Percentiles rank a stretch among this genome's conserved stretches.
Conservation (phyloP, 1,284 basidiomycete genomes). For the Moesziomyces sp. region DNA sequence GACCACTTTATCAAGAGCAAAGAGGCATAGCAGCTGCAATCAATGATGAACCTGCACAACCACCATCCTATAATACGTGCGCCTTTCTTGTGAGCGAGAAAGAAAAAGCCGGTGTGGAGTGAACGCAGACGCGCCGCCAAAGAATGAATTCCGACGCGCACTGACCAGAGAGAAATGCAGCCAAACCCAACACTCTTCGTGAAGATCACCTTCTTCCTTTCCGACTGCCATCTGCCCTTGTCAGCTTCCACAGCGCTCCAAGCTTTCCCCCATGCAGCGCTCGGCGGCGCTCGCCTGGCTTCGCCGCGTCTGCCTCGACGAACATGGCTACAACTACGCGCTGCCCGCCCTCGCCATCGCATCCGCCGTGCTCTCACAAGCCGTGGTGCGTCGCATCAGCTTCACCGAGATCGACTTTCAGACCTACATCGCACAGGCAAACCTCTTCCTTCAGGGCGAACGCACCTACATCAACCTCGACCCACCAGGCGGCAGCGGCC, state of each 20-base stretch:
- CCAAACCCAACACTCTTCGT: too few species aligned
- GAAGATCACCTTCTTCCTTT: too few species aligned
- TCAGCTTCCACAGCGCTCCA: too few species aligned
- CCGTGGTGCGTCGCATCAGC: slow-evolving; percentile 32
- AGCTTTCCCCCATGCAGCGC: slow-evolving; percentile 11
- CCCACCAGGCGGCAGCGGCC: slow-evolving; percentile 85
- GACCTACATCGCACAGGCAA: slow-evolving; percentile 89
- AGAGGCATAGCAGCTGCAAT: slow-evolving; percentile 5
- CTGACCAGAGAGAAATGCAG: slow-evolving; percentile 8
- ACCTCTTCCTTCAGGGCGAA: slow-evolving; percentile 83
- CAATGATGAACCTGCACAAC: too few species aligned
- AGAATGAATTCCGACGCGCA: slow-evolving; percentile 6
- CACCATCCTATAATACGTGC: too few species aligned
- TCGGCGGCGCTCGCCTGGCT: slow-evolving; percentile 19
- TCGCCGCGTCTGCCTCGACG: slow-evolving; percentile 32
- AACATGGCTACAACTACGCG: slow-evolving; percentile 33
- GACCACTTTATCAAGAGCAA: slow-evolving; percentile 17
- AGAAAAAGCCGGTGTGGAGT: not conserved
- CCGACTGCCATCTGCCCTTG: too few species aligned
- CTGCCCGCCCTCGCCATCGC: slow-evolving; percentile 26
- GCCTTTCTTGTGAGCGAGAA: too few species aligned
- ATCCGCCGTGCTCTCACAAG: slow-evolving; percentile 17
- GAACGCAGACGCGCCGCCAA: not conserved
- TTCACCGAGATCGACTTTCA: slow-evolving; percentile 97
- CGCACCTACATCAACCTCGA: slow-evolving; percentile 82